Evolutionary conservation across 2,329 filamentous ascomycete genomes (phyloP).

Genomic region (Leptographium wingfieldii): DNA sequence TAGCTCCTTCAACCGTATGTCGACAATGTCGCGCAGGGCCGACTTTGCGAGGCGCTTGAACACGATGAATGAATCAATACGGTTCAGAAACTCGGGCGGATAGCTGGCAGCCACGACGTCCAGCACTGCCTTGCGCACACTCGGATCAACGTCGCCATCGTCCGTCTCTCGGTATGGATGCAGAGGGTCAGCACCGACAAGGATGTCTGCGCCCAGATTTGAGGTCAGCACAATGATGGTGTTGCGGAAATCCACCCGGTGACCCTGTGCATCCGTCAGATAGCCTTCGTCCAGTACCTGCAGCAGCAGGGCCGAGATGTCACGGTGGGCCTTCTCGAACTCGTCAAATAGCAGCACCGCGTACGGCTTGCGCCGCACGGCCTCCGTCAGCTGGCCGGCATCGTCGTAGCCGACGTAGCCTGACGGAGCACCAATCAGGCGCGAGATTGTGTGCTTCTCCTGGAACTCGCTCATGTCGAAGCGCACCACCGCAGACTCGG

Average conservation of each 20-base stretch:
- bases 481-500: constrained; percentile 76
- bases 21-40: constrained; percentile 82
- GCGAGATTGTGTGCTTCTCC: constrained; percentile 90
- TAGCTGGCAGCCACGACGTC: constrained; percentile 66
- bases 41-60: constrained; percentile 73
- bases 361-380: constrained; percentile 87
- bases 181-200: constrained; percentile 60
- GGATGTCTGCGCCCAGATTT: constrained; percentile 84
- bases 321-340: constrained; percentile 93
- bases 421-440: constrained; percentile 83
- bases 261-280: constrained; percentile 87
- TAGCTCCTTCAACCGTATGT: constrained; percentile 78
- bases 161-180: constrained; percentile 50
- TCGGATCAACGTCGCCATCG: constrained; percentile 57
- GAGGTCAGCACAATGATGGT: constrained; percentile 94
- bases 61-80: constrained; percentile 92
- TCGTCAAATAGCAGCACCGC: constrained; percentile 92
- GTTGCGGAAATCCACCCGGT: constrained; percentile 94
- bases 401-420: constrained; percentile 97
- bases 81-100: constrained; percentile 89
- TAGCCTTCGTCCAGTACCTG: constrained; percentile 96
- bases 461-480: constrained; percentile 99
- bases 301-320: constrained; percentile 82
- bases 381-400: constrained; percentile 89
- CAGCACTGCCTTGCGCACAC: constrained; percentile 71